phyloP scores from a whole-genome alignment of 768 basidiomycete species.

The Russula abietina region DNA sequence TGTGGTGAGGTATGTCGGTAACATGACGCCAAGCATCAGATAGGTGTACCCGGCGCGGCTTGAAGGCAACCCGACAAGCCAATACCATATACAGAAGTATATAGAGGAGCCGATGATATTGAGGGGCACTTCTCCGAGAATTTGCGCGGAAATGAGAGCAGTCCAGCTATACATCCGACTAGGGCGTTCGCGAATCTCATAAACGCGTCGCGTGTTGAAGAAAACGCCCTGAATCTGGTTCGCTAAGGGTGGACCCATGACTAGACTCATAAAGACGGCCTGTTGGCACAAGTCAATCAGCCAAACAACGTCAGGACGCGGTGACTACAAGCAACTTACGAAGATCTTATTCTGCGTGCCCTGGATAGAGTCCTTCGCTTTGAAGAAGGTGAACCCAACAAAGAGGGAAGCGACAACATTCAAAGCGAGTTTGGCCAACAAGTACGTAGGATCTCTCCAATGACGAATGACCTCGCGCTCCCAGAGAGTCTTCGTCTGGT shows the following conservation, averaged over 20 bases:
- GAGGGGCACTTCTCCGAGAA: conserved; percentile 40
- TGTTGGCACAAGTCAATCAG: conserved; percentile 4
- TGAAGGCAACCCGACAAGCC: conserved; percentile 38
- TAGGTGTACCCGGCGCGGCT: conserved; percentile 39
- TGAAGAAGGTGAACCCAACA: conserved; percentile 42
- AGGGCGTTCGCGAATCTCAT: conserved; percentile 39
- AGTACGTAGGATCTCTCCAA: conserved; percentile 40
- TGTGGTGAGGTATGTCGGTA: conserved; percentile 42
- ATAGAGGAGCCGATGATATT: conserved; percentile 38
- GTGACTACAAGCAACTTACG: conserved; percentile 26
- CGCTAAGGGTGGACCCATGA: conserved; percentile 34
- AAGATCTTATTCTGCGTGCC: conserved; percentile 42
- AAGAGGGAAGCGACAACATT: conserved; percentile 34
- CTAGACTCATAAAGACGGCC: conserved; percentile 34
- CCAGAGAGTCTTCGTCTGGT: conserved; percentile 33
- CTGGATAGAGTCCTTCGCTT: conserved; percentile 34
- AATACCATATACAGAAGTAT: conserved; percentile 47
- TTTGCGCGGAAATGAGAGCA: conserved; percentile 33
- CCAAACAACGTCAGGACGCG: background rate
- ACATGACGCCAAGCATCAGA: conserved; percentile 35
- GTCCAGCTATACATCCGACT: conserved; percentile 41
- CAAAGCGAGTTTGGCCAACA: conserved; percentile 37
- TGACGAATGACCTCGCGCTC: conserved; percentile 31
- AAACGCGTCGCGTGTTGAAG: conserved; percentile 36
- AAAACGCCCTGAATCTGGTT: conserved; percentile 41